phyloP scores from a whole-genome alignment of 2,329 filamentous ascomycete genomes.

The Diaporthe caulivora region DNA sequence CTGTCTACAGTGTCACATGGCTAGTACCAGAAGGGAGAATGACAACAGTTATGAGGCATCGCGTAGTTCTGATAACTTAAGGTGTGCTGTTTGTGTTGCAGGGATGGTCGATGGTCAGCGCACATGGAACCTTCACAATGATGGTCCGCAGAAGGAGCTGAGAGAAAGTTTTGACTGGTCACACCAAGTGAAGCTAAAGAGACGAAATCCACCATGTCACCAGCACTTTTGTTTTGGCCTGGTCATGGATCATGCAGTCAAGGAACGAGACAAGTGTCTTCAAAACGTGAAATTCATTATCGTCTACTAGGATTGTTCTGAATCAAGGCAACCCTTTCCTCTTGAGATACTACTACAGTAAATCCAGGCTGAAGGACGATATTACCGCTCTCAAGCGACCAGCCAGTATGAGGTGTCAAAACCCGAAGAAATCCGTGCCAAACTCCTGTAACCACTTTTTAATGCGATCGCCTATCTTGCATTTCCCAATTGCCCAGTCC shows the following conservation, averaged over 20 bases:
- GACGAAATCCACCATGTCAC: neutral
- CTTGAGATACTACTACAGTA: conserved; percentile 38
- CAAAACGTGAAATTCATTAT: conserved; percentile 39
- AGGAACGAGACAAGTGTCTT: neutral
- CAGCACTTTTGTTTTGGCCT: neutral
- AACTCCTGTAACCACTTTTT: conserved; percentile 58
- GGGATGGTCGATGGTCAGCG: no score
- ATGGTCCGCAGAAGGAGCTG: no score
- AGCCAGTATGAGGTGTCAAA: conserved; percentile 47
- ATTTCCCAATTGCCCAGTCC: conserved; percentile 25
- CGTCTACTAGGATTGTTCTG: conserved; percentile 38
- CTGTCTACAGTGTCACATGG: no score
- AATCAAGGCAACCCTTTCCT: conserved; percentile 31
- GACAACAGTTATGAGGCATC: no score
- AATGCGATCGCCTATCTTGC: conserved; percentile 45
- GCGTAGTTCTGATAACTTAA: no score
- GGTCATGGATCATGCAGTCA: neutral
- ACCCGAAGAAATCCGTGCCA: conserved; percentile 49
- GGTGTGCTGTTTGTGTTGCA: no score
- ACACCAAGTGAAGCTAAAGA: neutral
- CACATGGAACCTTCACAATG: no score
- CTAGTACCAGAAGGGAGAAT: no score
- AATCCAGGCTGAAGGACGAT: conserved; percentile 39
- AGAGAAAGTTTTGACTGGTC: no score
- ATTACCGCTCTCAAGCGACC: conserved; percentile 37